A percentile compares a stretch with the other conserved stretches of the same genome.
These are phyloP conservation scores for Aspergillus sparsus DNA, from an alignment of 495 filamentous ascomycete species.

Conservation along the genomic window DNA sequence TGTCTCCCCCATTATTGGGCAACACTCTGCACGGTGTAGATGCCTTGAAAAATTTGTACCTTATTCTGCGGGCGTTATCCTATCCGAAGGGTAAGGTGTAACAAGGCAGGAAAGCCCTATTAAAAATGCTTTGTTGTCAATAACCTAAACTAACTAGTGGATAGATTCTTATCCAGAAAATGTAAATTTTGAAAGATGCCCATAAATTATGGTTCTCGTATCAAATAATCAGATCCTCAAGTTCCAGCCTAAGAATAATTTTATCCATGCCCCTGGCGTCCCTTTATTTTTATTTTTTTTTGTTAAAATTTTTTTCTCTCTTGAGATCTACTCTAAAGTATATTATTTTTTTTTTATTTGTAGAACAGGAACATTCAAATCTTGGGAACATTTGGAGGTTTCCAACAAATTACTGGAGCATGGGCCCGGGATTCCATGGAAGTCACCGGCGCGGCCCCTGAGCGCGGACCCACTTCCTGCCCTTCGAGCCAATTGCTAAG, in stretches of 20 bases:
- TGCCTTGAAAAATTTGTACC: slow-evolving; percentile 2
- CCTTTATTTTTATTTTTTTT: too few species aligned
- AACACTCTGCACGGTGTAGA: neutral
- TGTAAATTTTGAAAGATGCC: neutral
- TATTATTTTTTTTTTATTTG: neutral
- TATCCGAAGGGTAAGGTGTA: neutral
- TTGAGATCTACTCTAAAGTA: neutral
- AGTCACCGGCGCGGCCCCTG: slow-evolving; percentile 25
- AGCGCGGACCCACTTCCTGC: slow-evolving; percentile 16
- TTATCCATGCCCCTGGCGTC: too few species aligned
- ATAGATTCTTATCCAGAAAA: too few species aligned
- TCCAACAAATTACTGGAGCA: slow-evolving; percentile 15
- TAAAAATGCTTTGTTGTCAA: neutral
- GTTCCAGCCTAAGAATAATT: too few species aligned
- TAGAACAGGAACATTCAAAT: neutral
- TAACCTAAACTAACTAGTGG: neutral
- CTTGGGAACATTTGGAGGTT: slow-evolving; percentile 3
- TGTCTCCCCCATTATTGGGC: neutral
- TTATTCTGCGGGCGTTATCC: neutral
- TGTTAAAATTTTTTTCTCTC: neutral
- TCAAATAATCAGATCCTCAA: neutral
- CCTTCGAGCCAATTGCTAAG: slow-evolving; percentile 3
- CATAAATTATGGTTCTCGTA: neutral
- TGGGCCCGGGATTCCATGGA: slow-evolving; percentile 22
- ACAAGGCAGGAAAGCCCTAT: neutral